A percentile compares a stretch with the other conserved stretches of the same genome.
Conservation (phyloP, 2,329 filamentous ascomycete genomes). For the Trichocomaceae sp. region DNA sequence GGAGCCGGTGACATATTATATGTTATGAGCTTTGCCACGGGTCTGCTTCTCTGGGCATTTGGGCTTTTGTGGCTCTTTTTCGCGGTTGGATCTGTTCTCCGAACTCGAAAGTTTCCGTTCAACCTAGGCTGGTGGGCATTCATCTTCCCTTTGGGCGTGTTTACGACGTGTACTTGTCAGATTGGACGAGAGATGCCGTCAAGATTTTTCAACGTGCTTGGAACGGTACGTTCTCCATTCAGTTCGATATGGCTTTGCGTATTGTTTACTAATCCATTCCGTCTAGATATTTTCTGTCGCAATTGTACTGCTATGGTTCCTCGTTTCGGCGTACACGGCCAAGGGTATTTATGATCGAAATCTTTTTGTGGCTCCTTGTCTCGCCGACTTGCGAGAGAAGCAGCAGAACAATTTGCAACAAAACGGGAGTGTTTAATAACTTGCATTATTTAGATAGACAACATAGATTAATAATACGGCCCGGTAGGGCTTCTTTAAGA, state of each 20-base stretch:
- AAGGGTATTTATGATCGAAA: constrained; percentile 44
- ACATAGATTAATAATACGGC: too few relatives aligned
- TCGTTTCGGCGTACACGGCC: constrained; percentile 47
- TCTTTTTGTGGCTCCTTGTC: constrained; percentile 51
- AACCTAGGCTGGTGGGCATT: constrained; percentile 61
- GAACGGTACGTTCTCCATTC: constrained; percentile 34
- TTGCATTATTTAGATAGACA: too few relatives aligned
- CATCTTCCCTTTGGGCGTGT: constrained; percentile 54
- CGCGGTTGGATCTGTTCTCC: constrained; percentile 30
- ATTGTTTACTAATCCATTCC: too few relatives aligned
- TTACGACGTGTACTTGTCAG: constrained; percentile 40
- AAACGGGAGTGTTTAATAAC: background rate
- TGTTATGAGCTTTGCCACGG: constrained; percentile 30
- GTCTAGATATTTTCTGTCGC: constrained; percentile 35
- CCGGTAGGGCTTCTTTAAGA: too few relatives aligned
- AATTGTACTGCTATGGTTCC: constrained; percentile 51
- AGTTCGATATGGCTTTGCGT: too few relatives aligned
- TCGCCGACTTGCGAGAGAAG: constrained; percentile 32
- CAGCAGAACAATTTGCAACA: background rate
- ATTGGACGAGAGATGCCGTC: constrained; percentile 48
- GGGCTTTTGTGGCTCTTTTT: constrained; percentile 37
- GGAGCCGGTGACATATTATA: constrained; percentile 29
- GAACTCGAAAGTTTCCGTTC: constrained; percentile 45
- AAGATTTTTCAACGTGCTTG: constrained; percentile 50
- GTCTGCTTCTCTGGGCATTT: constrained; percentile 36